Percentiles rank a stretch among this genome's conserved stretches.
Conservation (phyloP, 148 eudicot genomes). For the Talinum fruticosum region DNA sequence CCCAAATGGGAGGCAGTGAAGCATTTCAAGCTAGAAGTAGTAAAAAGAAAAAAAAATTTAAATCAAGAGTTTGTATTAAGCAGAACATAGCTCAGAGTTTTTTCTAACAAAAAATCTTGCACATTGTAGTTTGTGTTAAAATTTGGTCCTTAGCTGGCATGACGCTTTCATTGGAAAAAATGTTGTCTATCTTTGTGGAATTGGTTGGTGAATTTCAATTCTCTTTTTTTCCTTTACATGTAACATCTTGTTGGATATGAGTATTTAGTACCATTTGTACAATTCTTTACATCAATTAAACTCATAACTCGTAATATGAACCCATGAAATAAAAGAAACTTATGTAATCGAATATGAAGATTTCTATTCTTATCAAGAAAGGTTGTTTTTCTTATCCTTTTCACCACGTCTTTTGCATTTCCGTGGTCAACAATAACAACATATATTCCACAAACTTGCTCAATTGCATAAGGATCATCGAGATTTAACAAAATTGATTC, state of each 20-base stretch:
- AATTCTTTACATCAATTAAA: too few species aligned
- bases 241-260: not conserved
- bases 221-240: not conserved
- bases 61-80: too few species aligned
- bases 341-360: conserved; percentile 40
- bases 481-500: conserved; percentile 19
- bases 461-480: conserved; percentile 75
- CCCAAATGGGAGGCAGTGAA: conserved; percentile 87
- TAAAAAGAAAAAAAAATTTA: not conserved
- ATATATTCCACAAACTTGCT: conserved; percentile 84
- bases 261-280: too few species aligned
- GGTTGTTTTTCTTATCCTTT: conserved; percentile 32
- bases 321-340: too few species aligned
- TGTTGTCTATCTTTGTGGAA: not conserved
- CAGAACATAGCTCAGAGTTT: too few species aligned
- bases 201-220: not conserved
- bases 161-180: not conserved
- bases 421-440: conserved; percentile 94
- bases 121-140: too few species aligned
- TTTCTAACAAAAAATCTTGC: too few species aligned
- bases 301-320: too few species aligned
- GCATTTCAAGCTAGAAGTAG: conserved; percentile 24
- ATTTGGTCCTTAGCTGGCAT: not conserved
- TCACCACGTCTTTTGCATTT: conserved; percentile 95
- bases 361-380: conserved; percentile 62